These are phyloP conservation scores for Ogataea zsoltii DNA, from an alignment of 805 yeast genomes.

Conservation along the genomic window DNA sequence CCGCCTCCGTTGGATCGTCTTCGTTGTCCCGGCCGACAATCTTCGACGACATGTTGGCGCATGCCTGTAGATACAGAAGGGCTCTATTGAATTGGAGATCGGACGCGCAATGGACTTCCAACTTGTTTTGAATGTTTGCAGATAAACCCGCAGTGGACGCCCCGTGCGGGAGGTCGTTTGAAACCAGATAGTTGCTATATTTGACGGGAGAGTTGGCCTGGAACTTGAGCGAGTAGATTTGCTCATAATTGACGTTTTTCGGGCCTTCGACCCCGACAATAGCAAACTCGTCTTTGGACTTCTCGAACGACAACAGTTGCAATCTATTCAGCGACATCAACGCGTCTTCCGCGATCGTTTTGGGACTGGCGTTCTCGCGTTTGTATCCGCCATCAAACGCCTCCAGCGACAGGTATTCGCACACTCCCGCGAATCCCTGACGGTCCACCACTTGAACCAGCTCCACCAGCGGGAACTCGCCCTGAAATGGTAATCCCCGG, in stretches of 20 bases:
- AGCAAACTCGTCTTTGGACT: background rate
- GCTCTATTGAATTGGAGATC: constrained; percentile 3
- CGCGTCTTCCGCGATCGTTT: constrained; percentile 1
- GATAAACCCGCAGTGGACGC: too few relatives aligned
- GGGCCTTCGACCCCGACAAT: background rate
- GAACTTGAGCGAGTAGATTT: background rate
- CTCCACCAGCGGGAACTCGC: constrained; percentile 7
- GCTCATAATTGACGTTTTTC: background rate
- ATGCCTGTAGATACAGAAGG: background rate
- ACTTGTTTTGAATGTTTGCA: background rate
- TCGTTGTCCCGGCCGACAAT: background rate
- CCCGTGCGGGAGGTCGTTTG: background rate
- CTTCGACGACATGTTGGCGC: background rate
- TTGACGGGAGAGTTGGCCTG: background rate
- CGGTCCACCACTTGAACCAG: constrained; percentile 1
- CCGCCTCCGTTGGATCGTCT: background rate
- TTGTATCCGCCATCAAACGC: constrained; percentile 7
- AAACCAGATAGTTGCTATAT: constrained; percentile 1
- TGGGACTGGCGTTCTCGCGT: background rate
- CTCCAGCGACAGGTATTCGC: constrained; percentile 3
- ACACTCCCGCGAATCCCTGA: background rate
- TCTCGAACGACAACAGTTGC: constrained; percentile 3
- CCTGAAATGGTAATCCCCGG: constrained; percentile 6
- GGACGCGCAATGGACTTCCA: background rate
- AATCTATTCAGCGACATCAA: background rate